A percentile compares a stretch with the other conserved stretches of the same genome.
phyloP scores from a whole-genome alignment of 2,329 filamentous ascomycete species.

The Penicillium verrucosum region DNA sequence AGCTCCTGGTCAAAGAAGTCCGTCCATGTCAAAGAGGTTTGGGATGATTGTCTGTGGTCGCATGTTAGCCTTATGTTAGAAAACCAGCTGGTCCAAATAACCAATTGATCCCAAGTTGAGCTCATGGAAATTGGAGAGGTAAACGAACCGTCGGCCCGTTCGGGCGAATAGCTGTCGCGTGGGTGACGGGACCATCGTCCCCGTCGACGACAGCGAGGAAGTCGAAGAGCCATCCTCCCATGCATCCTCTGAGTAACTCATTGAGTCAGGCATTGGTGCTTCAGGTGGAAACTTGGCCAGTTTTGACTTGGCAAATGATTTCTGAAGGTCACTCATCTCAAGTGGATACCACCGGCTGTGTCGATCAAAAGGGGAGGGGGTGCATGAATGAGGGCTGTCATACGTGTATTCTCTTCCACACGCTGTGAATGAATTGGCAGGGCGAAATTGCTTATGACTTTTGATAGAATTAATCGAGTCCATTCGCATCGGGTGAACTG shows the following conservation, averaged over 20 bases:
- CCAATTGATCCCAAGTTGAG: neutral
- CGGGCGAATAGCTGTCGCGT: slow-evolving; percentile 71
- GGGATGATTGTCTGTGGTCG: slow-evolving; percentile 35
- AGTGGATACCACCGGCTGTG: slow-evolving; percentile 4
- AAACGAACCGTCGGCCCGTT: slow-evolving; percentile 58
- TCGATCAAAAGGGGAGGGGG: slow-evolving; percentile 1
- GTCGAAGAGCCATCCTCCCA: slow-evolving; percentile 65
- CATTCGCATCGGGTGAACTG: neutral
- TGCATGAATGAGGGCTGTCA: neutral
- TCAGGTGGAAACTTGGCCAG: slow-evolving; percentile 61
- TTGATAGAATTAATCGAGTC: neutral
- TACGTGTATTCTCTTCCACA: neutral
- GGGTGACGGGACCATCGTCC: slow-evolving; percentile 80
- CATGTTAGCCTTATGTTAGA: neutral
- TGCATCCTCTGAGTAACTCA: slow-evolving; percentile 29
- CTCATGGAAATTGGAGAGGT: neutral
- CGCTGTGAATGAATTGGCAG: too few relatives aligned
- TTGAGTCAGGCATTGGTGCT: slow-evolving; percentile 46
- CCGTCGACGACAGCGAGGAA: slow-evolving; percentile 87
- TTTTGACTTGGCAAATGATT: slow-evolving; percentile 73
- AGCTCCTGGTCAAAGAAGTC: slow-evolving; percentile 88
- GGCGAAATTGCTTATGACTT: neutral
- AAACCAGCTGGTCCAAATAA: too few relatives aligned
- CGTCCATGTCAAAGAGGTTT: slow-evolving; percentile 75
- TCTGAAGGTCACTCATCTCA: slow-evolving; percentile 76